Evolutionary conservation across 2,329 filamentous ascomycete species (phyloP).

Genomic region (Aulographum hederae): DNA sequence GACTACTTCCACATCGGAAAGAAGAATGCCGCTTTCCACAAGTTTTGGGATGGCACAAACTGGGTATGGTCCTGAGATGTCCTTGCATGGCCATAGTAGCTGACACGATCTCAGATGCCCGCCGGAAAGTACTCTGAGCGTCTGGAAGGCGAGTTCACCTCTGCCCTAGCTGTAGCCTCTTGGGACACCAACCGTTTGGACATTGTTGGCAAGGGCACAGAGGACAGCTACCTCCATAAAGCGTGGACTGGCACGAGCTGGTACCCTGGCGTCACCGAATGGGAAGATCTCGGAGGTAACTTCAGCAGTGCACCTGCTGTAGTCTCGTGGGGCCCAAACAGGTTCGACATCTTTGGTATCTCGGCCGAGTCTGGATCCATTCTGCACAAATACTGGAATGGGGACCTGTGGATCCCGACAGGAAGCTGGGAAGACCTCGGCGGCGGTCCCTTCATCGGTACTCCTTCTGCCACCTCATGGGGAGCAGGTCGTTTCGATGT

Average conservation of each 20-base stretch:
- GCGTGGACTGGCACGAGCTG: conserved; percentile 5
- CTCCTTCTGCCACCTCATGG: conserved; percentile 1
- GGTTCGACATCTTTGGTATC: conserved; percentile 9
- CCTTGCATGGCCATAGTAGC: no score
- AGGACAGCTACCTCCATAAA: no score
- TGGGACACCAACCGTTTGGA: conserved; percentile 4
- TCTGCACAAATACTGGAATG: conserved; percentile 2
- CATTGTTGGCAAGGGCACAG: conserved; percentile 10
- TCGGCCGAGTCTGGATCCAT: conserved; percentile 10
- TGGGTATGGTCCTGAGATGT: no score
- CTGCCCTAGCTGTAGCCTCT: conserved; percentile 3
- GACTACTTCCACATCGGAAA: conserved; percentile 10
- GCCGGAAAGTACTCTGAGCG: no score
- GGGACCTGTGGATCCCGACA: background rate
- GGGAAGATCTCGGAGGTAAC: conserved; percentile 2
- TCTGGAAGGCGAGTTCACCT: conserved; percentile 3
- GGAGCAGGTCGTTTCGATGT: conserved; percentile 1
- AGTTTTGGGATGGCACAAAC: no score
- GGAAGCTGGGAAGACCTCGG: background rate
- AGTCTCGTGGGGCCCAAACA: conserved; percentile 4
- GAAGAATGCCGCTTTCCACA: no score
- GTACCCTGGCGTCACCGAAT: no score
- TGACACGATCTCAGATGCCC: no score
- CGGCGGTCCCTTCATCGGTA: background rate
- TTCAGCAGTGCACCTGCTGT: conserved; percentile 3